Base-by-base conservation (phyloP, 2,329 filamentous ascomycete genomes). In the Neonectria ditissima region DNA sequence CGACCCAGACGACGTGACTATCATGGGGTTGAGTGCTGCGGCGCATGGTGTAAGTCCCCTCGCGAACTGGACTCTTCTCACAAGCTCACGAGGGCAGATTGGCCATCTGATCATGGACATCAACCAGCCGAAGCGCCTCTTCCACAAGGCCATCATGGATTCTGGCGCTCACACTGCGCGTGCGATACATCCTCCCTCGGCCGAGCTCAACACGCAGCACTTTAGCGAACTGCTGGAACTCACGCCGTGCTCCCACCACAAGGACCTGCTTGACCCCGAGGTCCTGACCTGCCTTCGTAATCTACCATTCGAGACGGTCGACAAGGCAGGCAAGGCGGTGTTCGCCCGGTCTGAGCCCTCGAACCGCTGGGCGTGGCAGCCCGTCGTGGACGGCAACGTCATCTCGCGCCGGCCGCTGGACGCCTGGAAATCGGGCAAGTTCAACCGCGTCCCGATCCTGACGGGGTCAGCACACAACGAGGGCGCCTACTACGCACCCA, bases 1-100 rank as follows among this genome's bases (percentile, higher is more conserved):
- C 14, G 78, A 87, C 68, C 78, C 80, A 2, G 66, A 78, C 18
- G 77, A 82, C 65, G 79, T 86, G 20, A 85, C 83, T 0, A 71
- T 86, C 58, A 83, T 81, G 79, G 85, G 83, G 0, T 66, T 76
- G 7, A 80, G 70, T n/a, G 73, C 74, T 61, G 74, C 77, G 22
- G 81, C 81, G 28, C 72, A 74, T 6, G 70, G 62, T 54, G 69
- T 73, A 68, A 68, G 72, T 66, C 16, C 9, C 8, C 1, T 7
- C 16, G 24, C 5, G 0, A 2, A 1, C 22, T 22, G 0, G 1
- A 5, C 1, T 1, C 0, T n/a, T 9, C 3, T 26, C 41, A n/a
- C n/a, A 50, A 4, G 4, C 60, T 72, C 6, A 72, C 43, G 3
- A 2, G 0, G 0, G 4, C 11, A 70, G 70, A 77, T 76, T 43